Base-by-base conservation (phyloP, 2,329 filamentous ascomycete genomes). In the Fragosphaeria purpurea region DNA sequence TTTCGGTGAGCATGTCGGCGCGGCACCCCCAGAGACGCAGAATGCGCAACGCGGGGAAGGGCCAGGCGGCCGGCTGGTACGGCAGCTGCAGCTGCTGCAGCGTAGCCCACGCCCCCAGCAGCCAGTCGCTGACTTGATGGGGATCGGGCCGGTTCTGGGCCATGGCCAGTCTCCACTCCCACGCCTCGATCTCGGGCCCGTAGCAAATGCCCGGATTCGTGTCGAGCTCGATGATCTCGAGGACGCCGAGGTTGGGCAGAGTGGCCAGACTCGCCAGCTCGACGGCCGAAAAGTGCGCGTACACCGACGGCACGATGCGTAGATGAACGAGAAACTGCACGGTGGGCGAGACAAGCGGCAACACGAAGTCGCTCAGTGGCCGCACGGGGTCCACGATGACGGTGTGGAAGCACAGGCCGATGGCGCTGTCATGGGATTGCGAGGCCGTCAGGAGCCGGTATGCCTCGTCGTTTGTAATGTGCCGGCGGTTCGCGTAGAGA, bases 1-100 rank as follows among this genome's bases (percentile, higher is more conserved):
- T 56, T 6, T 61, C 56, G 0, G 72, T 71, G 0, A 67, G 70
- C 11, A 6, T 10, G 11, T 47, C 40, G 13, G 32, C 38, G 32
- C 7, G 2, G 40, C 45, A 41, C 7, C 51, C 45, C 47, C 46
- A 49, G 4, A 77, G 67, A 33, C 68, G 65, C 41, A 78, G 58
- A 12, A 77, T 60, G 5, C 74, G 65, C 41, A 78, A 64, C 4
- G 68, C 43, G 0, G 73, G 73, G 38, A 79, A 78, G 0, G 72
- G 65, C 7, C 65, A 22, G 22, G 22, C 22, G 22, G 22, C 22
- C 22, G 22, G 22, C 22, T 22, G 22, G 22, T 22, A 22, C 22
- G 22, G 22, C 22, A 22, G 22, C 22, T 22, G 22, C 22, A 22
- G 57, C 1, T 62, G 55, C 38, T 62, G 61, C 22, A 41, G 30